phyloP scores from a whole-genome alignment of 306 rosid genomes.

The Vicia faba region DNA sequence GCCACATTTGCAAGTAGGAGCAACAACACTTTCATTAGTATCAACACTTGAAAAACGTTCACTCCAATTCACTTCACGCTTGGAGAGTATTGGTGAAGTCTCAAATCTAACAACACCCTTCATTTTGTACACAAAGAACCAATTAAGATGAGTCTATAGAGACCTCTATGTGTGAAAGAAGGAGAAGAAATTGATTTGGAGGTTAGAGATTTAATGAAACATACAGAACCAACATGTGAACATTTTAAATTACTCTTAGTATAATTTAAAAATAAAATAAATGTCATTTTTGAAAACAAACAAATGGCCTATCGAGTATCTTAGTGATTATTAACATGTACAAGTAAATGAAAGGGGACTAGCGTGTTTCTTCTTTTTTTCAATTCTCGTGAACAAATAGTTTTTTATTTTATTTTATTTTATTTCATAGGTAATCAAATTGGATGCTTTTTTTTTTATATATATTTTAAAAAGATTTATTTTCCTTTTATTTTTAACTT shows the following conservation, averaged over 20 bases:
- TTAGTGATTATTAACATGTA: not conserved
- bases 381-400: not conserved
- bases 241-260: not conserved
- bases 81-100: slow-evolving; percentile 2
- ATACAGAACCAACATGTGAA: not conserved
- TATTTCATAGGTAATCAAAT: not conserved
- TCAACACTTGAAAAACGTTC: not conserved
- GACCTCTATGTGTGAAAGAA: not conserved
- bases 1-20: slow-evolving; percentile 11
- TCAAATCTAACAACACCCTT: not conserved
- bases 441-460: too few relatives aligned
- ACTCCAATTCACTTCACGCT: not conserved
- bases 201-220: not conserved
- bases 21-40: not conserved
- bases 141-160: not conserved
- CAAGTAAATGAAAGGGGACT: slow-evolving; percentile 8
- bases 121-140: not conserved
- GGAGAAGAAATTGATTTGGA: not conserved
- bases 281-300: not conserved
- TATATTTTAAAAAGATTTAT: too few relatives aligned
- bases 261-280: not conserved
- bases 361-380: not conserved
- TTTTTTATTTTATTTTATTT: not conserved
- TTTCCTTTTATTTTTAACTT: too few relatives aligned
- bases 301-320: not conserved